A percentile compares a stretch with the other conserved stretches of the same genome.
These are phyloP conservation scores for Actinidia polygama DNA, from an alignment of 179 eudicot genomes.

Conservation along the genomic window DNA sequence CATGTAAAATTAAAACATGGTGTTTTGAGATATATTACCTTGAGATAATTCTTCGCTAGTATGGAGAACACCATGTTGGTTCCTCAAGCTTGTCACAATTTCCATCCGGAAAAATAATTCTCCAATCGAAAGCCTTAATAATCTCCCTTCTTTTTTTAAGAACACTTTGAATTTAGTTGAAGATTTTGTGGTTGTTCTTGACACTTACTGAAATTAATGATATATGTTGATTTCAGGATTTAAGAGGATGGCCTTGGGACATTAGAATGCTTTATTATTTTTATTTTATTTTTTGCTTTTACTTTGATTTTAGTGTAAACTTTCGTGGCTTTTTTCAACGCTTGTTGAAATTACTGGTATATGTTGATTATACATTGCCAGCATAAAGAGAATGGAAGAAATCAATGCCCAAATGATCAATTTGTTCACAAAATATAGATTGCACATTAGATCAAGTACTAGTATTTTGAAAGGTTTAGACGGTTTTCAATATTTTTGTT, in stretches of 20 bases:
- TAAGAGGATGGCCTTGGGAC: background rate
- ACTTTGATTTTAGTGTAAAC: background rate
- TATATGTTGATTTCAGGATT: background rate
- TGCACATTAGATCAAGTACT: background rate
- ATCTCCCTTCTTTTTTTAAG: conserved; percentile 1
- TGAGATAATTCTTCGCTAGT: too few species aligned
- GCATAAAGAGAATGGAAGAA: background rate
- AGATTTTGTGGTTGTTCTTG: background rate
- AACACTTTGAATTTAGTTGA: background rate
- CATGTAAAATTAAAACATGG: too few species aligned
- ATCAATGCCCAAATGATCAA: background rate
- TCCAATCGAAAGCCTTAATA: too few species aligned
- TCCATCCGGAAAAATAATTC: too few species aligned
- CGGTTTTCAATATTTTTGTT: background rate
- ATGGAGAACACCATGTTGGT: too few species aligned
- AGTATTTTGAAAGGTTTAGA: background rate
- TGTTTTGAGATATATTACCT: too few species aligned
- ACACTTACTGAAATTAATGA: background rate
- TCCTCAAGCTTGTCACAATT: too few species aligned
- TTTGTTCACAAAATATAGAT: background rate
- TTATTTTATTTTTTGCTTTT: too few species aligned
- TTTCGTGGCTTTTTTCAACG: background rate
- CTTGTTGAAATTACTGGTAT: background rate
- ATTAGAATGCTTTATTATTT: too few species aligned
- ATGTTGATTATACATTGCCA: background rate